Conservation (phyloP, 2,329 filamentous ascomycete species). For the Penicillium polonicum region DNA sequence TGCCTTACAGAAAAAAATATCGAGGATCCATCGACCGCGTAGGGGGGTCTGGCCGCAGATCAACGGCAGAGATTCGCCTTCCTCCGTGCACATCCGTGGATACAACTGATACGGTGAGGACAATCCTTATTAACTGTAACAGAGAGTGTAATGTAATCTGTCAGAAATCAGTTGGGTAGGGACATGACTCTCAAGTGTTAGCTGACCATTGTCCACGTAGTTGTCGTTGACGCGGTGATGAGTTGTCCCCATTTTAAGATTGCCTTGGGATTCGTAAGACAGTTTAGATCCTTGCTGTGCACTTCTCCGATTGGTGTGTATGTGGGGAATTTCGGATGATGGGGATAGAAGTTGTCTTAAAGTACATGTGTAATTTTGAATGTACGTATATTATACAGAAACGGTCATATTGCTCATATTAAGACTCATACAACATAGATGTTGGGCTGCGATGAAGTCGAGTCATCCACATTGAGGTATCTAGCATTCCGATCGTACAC, state of each 20-base stretch:
- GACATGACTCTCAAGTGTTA: not conserved
- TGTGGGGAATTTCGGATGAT: constrained; percentile 17
- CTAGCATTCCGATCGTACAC: constrained; percentile 16
- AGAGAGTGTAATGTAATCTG: not conserved
- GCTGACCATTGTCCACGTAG: not conserved
- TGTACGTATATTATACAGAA: not conserved
- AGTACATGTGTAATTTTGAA: not conserved
- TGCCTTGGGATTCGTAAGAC: constrained; percentile 15
- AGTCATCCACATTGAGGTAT: constrained; percentile 1
- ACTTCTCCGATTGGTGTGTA: constrained; percentile 18
- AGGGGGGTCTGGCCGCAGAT: constrained; percentile 4
- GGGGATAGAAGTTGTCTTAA: constrained; percentile 4
- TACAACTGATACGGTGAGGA: constrained; percentile 2
- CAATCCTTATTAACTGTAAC: constrained; percentile 1
- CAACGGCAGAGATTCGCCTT: not conserved
- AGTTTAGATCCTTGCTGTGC: constrained; percentile 4
- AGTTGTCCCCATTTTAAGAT: constrained; percentile 5
- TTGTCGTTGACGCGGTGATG: not conserved
- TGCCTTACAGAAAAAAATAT: constrained; percentile 9
- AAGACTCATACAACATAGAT: not conserved
- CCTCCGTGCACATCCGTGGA: constrained; percentile 6
- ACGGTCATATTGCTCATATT: not conserved
- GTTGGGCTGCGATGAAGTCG: not conserved
- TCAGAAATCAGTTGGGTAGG: not conserved
- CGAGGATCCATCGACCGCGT: constrained; percentile 5